Percentiles rank a stretch among this genome's conserved stretches.
Evolutionary conservation across 352 stramenopile species (phyloP).

Genomic region (Phytophthora sp.): DNA sequence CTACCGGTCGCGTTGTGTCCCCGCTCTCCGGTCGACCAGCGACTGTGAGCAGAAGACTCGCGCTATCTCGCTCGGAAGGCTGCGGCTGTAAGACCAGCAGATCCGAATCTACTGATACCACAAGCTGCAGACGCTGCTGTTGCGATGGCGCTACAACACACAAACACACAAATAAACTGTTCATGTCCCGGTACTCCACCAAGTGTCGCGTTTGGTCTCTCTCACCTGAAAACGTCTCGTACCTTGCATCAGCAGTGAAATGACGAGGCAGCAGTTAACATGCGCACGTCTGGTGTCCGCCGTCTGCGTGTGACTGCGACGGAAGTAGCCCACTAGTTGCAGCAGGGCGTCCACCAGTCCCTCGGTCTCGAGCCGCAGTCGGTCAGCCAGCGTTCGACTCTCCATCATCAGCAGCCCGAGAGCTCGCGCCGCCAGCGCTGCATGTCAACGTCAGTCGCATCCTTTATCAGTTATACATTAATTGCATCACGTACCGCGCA

Average conservation of each 20-base stretch:
- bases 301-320: conserved; percentile 50
- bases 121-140: conserved; percentile 42
- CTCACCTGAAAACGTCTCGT: conserved; percentile 26
- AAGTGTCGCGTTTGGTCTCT: background rate
- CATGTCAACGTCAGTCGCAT: background rate
- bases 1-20: conserved; percentile 1
- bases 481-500: conserved; percentile 39
- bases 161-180: conserved; percentile 1
- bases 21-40: conserved; percentile 50
- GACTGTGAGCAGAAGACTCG: conserved; percentile 58
- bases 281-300: conserved; percentile 70
- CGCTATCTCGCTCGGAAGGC: conserved; percentile 51
- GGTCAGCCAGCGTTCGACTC: conserved; percentile 40
- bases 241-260: conserved; percentile 85
- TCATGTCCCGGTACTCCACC: too few species aligned
- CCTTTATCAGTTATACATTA: background rate
- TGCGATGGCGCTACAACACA: conserved; percentile 31
- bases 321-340: conserved; percentile 71
- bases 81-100: conserved; percentile 60
- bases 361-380: conserved; percentile 65
- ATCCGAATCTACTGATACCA: conserved; percentile 76
- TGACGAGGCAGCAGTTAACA: conserved; percentile 86
- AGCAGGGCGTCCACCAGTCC: conserved; percentile 77
- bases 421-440: conserved; percentile 66
- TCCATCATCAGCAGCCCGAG: conserved; percentile 69